Base-by-base conservation (phyloP, 2,329 filamentous ascomycete species). In the Pseudopyrenochaeta lycopersici region DNA sequence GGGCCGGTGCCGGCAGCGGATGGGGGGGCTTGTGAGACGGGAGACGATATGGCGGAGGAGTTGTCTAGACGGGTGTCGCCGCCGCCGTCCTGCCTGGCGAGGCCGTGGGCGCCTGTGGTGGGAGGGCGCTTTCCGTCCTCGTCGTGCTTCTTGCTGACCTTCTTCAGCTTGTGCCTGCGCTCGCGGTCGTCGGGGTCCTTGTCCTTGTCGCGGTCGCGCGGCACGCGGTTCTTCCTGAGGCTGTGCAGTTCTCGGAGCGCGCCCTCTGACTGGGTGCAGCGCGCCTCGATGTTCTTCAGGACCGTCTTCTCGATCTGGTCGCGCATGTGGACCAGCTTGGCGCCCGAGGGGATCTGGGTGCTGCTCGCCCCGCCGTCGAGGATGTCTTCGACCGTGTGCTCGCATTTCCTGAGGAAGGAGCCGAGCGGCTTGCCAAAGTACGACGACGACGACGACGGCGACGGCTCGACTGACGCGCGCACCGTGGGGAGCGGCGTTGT, bases 121-220 rank as follows among this genome's bases (percentile, higher is more conserved):
- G 84, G 77, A 20, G 85, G 85, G 38, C 85, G 78, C 49, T 86
- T 83, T 57, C 90, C 86, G 54, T 84, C 85, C 7, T 85, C 82
- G 53, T 89, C 90, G 77, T 92, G 92, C 72, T 90, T 88, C 80
- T 91, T 92, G 82, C 91, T 92, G 61, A 89, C 83, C 74, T 93
- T 75, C 62, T 77, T 77, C 44, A 75, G 58, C 63, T 76, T 76
- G 58, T 73, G 71, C 31, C 72, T 74, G 58, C 84, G 79, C 43
- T 86, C 82, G 42, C 39, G 39, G n/a, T 63, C 61, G 2, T 82
- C 80, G 69, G 56, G 74, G 67, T 74, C 81, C 71, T 71, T 80
- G 65, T 81, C 79, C 73, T 58, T 85, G 78, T 60, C 72, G 47
- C 78, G 78, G 67, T 82, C 81, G 32, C 84, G 83, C 49, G 86